These are phyloP conservation scores for Melaleuca alternifolia DNA, from an alignment of 345 rosid species.

Conservation along the genomic window DNA sequence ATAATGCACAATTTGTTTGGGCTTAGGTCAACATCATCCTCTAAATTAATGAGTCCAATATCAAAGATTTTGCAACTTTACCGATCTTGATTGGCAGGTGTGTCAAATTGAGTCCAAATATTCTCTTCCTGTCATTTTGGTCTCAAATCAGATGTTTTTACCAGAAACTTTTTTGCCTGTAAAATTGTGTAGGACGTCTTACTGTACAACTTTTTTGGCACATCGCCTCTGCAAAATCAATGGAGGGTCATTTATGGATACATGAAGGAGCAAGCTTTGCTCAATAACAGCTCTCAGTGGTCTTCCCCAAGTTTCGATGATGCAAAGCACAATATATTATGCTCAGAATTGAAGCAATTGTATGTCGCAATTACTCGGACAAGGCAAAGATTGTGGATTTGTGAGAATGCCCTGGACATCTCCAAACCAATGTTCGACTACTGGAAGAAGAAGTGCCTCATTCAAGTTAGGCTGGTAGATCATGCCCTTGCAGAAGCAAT, in stretches of 20 bases:
- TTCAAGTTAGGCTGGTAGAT: constrained; percentile 26
- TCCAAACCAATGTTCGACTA: constrained; percentile 18
- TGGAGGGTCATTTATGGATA: constrained; percentile 46
- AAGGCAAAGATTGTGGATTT: constrained; percentile 44
- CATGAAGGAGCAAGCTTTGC: constrained; percentile 5
- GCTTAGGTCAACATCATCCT: neutral
- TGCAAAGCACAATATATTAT: constrained; percentile 24
- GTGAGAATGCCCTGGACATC: constrained; percentile 25
- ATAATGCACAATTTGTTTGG: neutral
- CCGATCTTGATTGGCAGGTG: neutral
- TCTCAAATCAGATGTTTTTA: neutral
- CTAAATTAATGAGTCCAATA: neutral
- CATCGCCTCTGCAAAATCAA: constrained; percentile 29
- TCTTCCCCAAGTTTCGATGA: constrained; percentile 17
- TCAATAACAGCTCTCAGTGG: neutral
- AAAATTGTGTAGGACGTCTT: constrained; percentile 28
- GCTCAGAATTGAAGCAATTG: constrained; percentile 27
- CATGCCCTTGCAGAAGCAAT: constrained; percentile 22
- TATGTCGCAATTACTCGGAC: constrained; percentile 44
- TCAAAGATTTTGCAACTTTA: neutral
- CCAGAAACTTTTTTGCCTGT: neutral
- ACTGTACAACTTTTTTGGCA: constrained; percentile 39
- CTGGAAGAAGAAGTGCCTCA: constrained; percentile 13
- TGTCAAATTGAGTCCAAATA: neutral
- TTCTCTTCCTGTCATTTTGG: neutral